Conservation (phyloP, 768 basidiomycete species). For the Russula vinacea region DNA sequence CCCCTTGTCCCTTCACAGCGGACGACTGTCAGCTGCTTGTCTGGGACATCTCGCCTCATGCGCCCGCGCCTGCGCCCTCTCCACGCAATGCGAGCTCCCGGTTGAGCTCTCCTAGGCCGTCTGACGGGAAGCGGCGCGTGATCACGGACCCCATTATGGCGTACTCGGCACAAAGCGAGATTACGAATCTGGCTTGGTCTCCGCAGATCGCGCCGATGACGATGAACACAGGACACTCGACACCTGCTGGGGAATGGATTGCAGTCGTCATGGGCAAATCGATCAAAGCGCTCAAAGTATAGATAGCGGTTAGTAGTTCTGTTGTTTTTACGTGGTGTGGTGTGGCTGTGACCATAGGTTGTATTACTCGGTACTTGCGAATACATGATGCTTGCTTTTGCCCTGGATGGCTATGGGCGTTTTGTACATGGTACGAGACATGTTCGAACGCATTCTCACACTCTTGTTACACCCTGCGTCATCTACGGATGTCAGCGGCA, state of each 20-base stretch:
- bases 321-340: slow-evolving; percentile 2
- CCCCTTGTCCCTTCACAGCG: slow-evolving; percentile 44
- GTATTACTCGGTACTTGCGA: slow-evolving; percentile 3
- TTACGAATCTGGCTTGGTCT: slow-evolving; percentile 88
- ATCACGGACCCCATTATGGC: slow-evolving; percentile 80
- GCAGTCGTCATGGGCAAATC: slow-evolving; percentile 79
- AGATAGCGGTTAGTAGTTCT: slow-evolving; percentile 31
- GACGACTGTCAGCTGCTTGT: slow-evolving; percentile 93
- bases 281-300: slow-evolving; percentile 80
- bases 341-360: neutral
- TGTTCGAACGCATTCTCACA: neutral
- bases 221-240: slow-evolving; percentile 70
- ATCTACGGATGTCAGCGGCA: neutral
- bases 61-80: slow-evolving; percentile 55
- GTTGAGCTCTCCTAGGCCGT: slow-evolving; percentile 72
- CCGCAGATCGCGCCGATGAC: slow-evolving; percentile 74
- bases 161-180: slow-evolving; percentile 72
- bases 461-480: neutral
- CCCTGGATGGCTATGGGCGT: neutral
- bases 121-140: slow-evolving; percentile 68
- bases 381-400: neutral
- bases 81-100: slow-evolving; percentile 68
- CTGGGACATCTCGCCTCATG: slow-evolving; percentile 79
- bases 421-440: neutral
- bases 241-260: slow-evolving; percentile 80